These are phyloP conservation scores for Moniliophthora roreri DNA, from an alignment of 1,284 basidiomycete genomes.

Conservation along the genomic window DNA sequence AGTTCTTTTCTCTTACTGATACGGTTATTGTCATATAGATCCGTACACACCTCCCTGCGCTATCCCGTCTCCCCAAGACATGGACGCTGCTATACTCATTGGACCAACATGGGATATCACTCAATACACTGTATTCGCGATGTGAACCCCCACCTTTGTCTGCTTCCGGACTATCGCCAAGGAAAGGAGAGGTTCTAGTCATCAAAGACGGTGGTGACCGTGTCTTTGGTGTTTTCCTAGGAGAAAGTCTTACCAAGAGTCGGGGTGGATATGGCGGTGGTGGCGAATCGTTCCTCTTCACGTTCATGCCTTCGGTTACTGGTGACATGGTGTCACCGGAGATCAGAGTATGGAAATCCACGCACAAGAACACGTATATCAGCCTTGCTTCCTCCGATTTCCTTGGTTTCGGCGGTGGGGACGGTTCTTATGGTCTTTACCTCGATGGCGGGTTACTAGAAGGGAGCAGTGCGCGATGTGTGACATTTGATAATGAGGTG, in stretches of 20 bases:
- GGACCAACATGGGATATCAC: slow-evolving; percentile 93
- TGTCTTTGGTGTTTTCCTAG: slow-evolving; percentile 81
- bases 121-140: slow-evolving; percentile 82
- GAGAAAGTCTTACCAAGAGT: slow-evolving; percentile 45
- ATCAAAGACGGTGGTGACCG: slow-evolving; percentile 61
- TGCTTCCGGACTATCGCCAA: slow-evolving; percentile 18
- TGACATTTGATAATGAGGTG: slow-evolving; percentile 87
- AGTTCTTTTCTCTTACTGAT: slow-evolving; percentile 4
- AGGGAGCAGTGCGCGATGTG: slow-evolving; percentile 83
- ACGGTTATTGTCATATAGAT: slow-evolving; percentile 45
- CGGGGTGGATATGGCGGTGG: slow-evolving; percentile 77
- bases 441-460: slow-evolving; percentile 82
- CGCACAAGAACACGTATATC: slow-evolving; percentile 90
- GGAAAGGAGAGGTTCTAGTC: slow-evolving; percentile 49
- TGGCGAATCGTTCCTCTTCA: slow-evolving; percentile 90
- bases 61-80: slow-evolving; percentile 73
- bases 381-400: slow-evolving; percentile 80
- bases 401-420: slow-evolving; percentile 93
- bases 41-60: slow-evolving; percentile 72
- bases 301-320: slow-evolving; percentile 32
- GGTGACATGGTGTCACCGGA: slow-evolving; percentile 34
- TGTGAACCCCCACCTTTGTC: slow-evolving; percentile 39
- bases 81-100: slow-evolving; percentile 93
- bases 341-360: slow-evolving; percentile 74
- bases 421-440: slow-evolving; percentile 87